Percentiles rank a stretch among this genome's conserved stretches.
phyloP scores from a whole-genome alignment of 345 rosid species.

The Dimocarpus longan region DNA sequence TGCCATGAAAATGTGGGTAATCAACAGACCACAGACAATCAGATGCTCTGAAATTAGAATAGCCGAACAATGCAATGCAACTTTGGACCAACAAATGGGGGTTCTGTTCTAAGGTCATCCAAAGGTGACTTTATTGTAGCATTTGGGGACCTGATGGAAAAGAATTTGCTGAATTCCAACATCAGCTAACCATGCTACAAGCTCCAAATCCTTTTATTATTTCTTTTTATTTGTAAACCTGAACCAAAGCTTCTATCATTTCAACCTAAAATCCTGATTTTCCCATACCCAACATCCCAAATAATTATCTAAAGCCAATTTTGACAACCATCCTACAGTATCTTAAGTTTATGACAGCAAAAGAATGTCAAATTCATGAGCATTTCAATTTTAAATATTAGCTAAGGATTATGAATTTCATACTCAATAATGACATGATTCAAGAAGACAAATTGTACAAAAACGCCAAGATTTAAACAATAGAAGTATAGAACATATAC shows the following conservation, averaged over 20 bases:
- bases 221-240: not conserved
- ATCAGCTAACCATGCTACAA: not conserved
- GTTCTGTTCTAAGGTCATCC: not conserved
- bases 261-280: not conserved
- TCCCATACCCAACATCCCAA: not conserved
- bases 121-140: too few relatives aligned
- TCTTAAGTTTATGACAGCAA: not conserved
- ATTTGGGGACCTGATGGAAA: too few relatives aligned
- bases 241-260: not conserved
- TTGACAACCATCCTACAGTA: not conserved
- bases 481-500: too few relatives aligned
- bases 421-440: not conserved
- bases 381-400: not conserved
- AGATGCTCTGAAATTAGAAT: not conserved
- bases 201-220: not conserved
- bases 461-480: not conserved
- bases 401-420: not conserved
- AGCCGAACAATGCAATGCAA: not conserved
- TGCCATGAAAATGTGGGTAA: not conserved
- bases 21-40: not conserved
- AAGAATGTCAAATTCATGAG: not conserved
- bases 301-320: not conserved
- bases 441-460: conserved; percentile 6
- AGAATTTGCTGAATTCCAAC: not conserved
- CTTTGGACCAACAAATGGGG: not conserved